Base-by-base conservation (phyloP, 2,329 filamentous ascomycete species). In the Epichloe aotearoae region DNA sequence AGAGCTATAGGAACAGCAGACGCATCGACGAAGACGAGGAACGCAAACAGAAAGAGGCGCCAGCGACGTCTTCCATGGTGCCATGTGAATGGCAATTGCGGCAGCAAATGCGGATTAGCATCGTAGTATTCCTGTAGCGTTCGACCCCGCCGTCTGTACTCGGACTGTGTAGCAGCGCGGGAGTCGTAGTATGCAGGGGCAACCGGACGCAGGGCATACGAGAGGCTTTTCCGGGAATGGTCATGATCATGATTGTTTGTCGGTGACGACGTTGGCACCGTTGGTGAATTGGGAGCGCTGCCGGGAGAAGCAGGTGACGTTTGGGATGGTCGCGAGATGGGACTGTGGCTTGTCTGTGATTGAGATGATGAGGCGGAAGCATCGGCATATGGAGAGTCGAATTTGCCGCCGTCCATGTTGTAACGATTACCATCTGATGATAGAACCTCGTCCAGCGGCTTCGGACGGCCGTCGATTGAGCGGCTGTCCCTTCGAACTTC, bases 1-100 rank as follows among this genome's bases (percentile, higher is more conserved):
- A 79, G 62, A 2, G 72, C 62, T 52, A 79, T 73, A 19, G 75
- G 75, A 19, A 78, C 52, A 8, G 60, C 64, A 8, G 65, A 68
- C 30, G 65, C 67, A 39, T 69, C 67, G 33, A 77, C 59, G 51
- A 76, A 69, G 50, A 76, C 65, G 23, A 76, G 60, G 50, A 77
- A 69, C 39, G 66, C 66, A 50, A 76, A 69, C 10, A 76, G 53
- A 54, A 71, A 70, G 14, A 76, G 69, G 50, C 70, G 71, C 64
- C 60, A 69, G 19, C 67, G 66, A 43, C 62, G 62, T 51, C 62
- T 60, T 39, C 67, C 67, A 53, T 69, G 67, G 45, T 68, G 66
- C 67, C 67, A 69, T 2, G 67, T 68, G 45, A 69, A 69, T 4
- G 67, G 67, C 26, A 69, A 59, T 57, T 69, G 67, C 0, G 67